Conservation (phyloP, 495 filamentous ascomycete species). For the Thermochaetoides thermophila region DNA sequence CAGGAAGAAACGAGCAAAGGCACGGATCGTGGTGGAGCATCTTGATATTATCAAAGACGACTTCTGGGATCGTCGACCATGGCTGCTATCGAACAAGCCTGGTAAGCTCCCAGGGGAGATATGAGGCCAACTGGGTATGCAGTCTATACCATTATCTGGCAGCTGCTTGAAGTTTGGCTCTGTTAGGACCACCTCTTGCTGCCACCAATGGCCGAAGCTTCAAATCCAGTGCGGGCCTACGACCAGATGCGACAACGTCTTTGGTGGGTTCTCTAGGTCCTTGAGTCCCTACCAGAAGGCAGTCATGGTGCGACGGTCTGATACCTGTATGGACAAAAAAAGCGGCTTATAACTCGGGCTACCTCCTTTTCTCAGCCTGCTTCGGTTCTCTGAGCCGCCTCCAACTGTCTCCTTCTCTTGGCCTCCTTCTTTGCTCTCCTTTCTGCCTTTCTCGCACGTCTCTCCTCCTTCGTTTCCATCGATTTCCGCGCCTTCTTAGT, state of each 20-base stretch:
- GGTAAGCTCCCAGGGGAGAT: conserved; percentile 48
- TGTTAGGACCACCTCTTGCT: too few species aligned
- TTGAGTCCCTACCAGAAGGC: too few species aligned
- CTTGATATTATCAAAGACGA: conserved; percentile 86
- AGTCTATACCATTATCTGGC: too few species aligned
- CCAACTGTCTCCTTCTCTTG: conserved; percentile 14
- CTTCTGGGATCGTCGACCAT: conserved; percentile 79
- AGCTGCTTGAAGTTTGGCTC: too few species aligned
- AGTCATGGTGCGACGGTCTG: too few species aligned
- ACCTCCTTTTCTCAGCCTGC: conserved; percentile 8
- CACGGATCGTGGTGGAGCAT: conserved; percentile 65
- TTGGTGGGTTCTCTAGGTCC: too few species aligned
- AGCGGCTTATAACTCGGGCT: too few species aligned
- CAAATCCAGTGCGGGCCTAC: too few species aligned
- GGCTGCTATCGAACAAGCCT: conserved; percentile 66
- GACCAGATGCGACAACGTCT: too few species aligned
- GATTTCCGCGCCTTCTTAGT: conserved; percentile 13
- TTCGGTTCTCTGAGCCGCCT: background rate
- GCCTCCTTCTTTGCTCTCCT: conserved; percentile 31
- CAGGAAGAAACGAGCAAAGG: conserved; percentile 58
- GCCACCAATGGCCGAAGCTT: too few species aligned
- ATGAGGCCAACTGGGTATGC: too few species aligned
- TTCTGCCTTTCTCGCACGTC: conserved; percentile 27
- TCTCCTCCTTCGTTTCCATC: conserved; percentile 24
- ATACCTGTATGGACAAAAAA: background rate